Percentiles rank a stretch among this genome's conserved stretches.
phyloP scores from a whole-genome alignment of 1,284 basidiomycete species.

The Tylopilus sp. region DNA sequence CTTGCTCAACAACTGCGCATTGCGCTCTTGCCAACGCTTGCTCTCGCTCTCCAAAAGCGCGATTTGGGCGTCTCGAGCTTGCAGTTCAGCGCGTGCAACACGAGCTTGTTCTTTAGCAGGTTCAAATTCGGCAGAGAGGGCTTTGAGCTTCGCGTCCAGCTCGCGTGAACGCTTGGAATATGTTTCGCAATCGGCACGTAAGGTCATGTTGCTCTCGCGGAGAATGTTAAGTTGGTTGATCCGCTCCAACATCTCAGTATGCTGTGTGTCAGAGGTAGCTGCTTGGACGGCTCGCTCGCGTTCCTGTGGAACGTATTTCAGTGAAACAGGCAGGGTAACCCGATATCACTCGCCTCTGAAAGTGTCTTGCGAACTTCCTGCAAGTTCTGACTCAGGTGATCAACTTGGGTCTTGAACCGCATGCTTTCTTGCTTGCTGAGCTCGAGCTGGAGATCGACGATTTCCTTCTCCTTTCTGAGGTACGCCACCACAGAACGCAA shows the following conservation, averaged over 20 bases:
- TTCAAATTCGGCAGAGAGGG: conserved; percentile 62
- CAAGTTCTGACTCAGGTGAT: conserved; percentile 65
- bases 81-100: conserved; percentile 68
- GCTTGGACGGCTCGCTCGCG: conserved; percentile 70
- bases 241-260: conserved; percentile 80
- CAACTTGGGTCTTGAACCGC: conserved; percentile 73
- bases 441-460: conserved; percentile 83
- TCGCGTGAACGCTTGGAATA: conserved; percentile 63
- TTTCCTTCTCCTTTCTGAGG: conserved; percentile 86
- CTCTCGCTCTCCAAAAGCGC: conserved; percentile 75
- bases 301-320: conserved; percentile 49
- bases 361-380: conserved; percentile 67
- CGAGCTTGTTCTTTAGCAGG: conserved; percentile 74
- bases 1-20: conserved; percentile 76
- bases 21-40: conserved; percentile 82
- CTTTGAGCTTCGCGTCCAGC: conserved; percentile 61
- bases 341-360: conserved; percentile 48
- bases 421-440: conserved; percentile 81
- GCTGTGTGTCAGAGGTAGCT: conserved; percentile 73
- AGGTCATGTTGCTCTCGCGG: conserved; percentile 83
- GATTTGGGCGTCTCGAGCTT: conserved; percentile 67
- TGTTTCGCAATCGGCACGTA: conserved; percentile 72
- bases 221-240: conserved; percentile 86
- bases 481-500: conserved; percentile 80
- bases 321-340: not conserved